A percentile compares a stretch with the other conserved stretches of the same genome.
Evolutionary conservation across 108 stramenopile species (phyloP).

Genomic region (Craspedostauros australis): DNA sequence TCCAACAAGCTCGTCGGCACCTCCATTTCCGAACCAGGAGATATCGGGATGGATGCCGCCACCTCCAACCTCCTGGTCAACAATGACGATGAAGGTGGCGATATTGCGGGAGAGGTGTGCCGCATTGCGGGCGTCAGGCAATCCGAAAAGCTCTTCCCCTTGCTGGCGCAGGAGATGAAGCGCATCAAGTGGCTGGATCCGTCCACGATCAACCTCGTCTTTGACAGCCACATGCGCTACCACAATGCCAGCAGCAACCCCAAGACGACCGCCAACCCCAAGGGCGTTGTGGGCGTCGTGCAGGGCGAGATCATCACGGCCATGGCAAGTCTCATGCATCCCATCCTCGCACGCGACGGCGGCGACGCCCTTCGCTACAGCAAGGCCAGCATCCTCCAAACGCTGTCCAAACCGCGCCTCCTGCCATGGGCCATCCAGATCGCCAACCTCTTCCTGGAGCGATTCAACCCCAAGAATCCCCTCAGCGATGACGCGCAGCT

Average conservation of each 20-base stretch:
- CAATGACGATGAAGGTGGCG: not conserved
- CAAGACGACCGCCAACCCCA: too few species aligned
- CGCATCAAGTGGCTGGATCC: slow-evolving; percentile 91
- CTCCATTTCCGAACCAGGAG: too few species aligned
- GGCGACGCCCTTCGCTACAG: slow-evolving; percentile 80
- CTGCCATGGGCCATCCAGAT: slow-evolving; percentile 70
- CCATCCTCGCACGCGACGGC: slow-evolving; percentile 76
- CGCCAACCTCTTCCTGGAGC: slow-evolving; percentile 84
- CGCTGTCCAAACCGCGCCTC: slow-evolving; percentile 38
- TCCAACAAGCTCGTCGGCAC: too few species aligned
- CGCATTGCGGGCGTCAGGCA: too few species aligned
- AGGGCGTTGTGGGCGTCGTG: slow-evolving; percentile 64
- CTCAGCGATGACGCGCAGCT: slow-evolving; percentile 45
- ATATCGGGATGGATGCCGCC: too few species aligned
- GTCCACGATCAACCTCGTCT: slow-evolving; percentile 79
- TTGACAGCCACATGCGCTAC: slow-evolving; percentile 69
- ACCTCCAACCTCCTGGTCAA: too few species aligned
- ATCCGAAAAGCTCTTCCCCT: too few species aligned
- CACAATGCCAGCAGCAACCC: too few species aligned
- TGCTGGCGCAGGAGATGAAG: slow-evolving; percentile 65
- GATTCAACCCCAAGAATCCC: slow-evolving; percentile 78
- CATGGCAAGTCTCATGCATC: slow-evolving; percentile 85
- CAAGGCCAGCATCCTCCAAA: slow-evolving; percentile 75
- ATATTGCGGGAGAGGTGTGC: too few species aligned
- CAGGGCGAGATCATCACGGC: slow-evolving; percentile 90